Base-by-base conservation (phyloP, 257 asterid species). In the Penstemon newberryi region DNA sequence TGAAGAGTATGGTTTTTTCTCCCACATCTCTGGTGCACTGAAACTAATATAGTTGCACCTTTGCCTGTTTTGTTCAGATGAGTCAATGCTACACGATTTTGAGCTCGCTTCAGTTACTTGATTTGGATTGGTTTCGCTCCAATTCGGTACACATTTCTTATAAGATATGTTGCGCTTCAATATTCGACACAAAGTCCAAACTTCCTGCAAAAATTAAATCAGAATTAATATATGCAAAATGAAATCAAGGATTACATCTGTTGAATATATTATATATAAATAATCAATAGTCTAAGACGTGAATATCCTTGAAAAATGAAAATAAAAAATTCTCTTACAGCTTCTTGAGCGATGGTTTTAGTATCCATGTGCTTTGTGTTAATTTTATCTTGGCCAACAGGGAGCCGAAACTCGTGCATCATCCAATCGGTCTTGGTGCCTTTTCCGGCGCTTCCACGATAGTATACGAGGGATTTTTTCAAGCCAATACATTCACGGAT, bases 351-450 rank as follows among this genome's bases (percentile, higher is more conserved):
- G 18, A 45, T 13, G 78, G 43, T 8, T 51, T 57, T 77, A 25
- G 46, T 8, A 7, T 63, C 65, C 10, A 43, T n/a, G 6, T 53
- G 62, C 37, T 44, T 12, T 50, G 37, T 47, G 63, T 51, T 43
- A 43, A 3, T 40, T 40, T 53, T 38, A 36, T 42, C 63, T 10
- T 54, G 55, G 56, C 4, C 8, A 4, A 69, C 51, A 5, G 85
- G 78, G 5, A 83, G 82, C 38, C 87, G 78, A 18, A 81, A 81
- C 69, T 83, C 89, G 71, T 86, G 89, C 89, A 83, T 83, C 83
- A 83, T 86, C 87, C 87, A 86, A 4, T 86, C 84, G 4, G 87
- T 73, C 46, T 81, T 83, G 4, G 73, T 77, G 50, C 87, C 89
- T 56, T 79, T 79, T 0, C 84, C 84, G 33, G 89, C 86, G 45